phyloP scores from a whole-genome alignment of 1,284 basidiomycete genomes.

The Takashimella tepidaria region DNA sequence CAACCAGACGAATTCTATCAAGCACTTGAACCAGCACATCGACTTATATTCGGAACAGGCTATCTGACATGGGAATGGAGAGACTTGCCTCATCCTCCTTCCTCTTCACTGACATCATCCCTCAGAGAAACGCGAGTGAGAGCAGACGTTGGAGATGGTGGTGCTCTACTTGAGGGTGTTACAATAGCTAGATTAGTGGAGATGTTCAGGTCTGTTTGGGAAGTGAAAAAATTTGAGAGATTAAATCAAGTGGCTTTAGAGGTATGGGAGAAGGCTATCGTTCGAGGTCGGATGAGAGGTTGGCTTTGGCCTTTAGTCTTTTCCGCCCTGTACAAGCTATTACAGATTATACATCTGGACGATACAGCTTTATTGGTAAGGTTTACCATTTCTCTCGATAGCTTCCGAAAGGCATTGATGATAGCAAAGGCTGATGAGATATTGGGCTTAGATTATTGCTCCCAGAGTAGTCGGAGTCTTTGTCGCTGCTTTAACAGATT shows the following conservation, averaged over 20 bases:
- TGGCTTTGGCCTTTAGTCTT: slow-evolving; percentile 56
- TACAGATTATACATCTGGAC: slow-evolving; percentile 59
- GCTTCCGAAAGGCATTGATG: no score
- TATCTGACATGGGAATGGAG: slow-evolving; percentile 96
- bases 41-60: slow-evolving; percentile 83
- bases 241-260: no score
- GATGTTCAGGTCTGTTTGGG: slow-evolving; percentile 2
- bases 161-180: background rate
- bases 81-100: no score
- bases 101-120: no score
- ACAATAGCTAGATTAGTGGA: background rate
- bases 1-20: slow-evolving; percentile 99
- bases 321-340: slow-evolving; percentile 66
- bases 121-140: no score
- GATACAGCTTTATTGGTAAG: slow-evolving; percentile 55
- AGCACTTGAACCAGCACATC: slow-evolving; percentile 86
- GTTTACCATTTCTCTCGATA: no score
- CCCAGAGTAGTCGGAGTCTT: slow-evolving; percentile 76
- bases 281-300: slow-evolving; percentile 30
- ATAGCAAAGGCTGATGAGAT: no score
- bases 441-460: slow-evolving; percentile 44
- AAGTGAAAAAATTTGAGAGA: no score
- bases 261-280: slow-evolving; percentile 19
- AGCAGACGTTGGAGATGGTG: background rate
- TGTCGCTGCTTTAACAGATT: slow-evolving; percentile 76